A percentile compares a stretch with the other conserved stretches of the same genome.
Conservation (phyloP, 2,329 filamentous ascomycete species). For the Cercospora sp. region DNA sequence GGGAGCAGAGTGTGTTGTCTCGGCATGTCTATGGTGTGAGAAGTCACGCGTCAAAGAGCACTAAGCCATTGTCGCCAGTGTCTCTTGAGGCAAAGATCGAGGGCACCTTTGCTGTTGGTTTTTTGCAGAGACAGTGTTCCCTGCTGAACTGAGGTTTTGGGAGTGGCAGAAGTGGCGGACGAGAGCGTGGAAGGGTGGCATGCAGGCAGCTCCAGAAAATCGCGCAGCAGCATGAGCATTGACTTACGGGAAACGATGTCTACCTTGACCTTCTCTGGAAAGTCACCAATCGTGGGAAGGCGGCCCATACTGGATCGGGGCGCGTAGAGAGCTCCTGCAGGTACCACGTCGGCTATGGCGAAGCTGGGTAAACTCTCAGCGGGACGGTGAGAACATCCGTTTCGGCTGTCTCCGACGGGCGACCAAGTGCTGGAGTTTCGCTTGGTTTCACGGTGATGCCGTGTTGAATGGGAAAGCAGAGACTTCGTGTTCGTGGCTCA, state of each 20-base stretch:
- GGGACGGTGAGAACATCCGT: not conserved
- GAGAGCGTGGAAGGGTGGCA: not conserved
- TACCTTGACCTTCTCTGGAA: slow-evolving; percentile 43
- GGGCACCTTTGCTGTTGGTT: not conserved
- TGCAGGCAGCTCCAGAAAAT: not conserved
- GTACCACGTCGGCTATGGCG: not conserved
- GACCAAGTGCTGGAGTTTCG: too few relatives aligned
- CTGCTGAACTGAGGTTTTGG: not conserved
- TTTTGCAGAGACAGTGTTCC: not conserved
- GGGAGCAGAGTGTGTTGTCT: not conserved
- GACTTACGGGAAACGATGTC: slow-evolving; percentile 50
- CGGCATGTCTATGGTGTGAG: not conserved
- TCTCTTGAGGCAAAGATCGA: too few relatives aligned
- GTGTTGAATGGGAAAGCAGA: not conserved
- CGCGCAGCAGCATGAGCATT: not conserved
- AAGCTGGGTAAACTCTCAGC: slow-evolving; percentile 1
- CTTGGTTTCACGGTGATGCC: not conserved
- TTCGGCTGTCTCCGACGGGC: not conserved
- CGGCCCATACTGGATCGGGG: slow-evolving; percentile 37
- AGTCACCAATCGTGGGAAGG: slow-evolving; percentile 47
- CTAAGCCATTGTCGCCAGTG: too few relatives aligned
- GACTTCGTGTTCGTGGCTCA: not conserved
- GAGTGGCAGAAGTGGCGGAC: not conserved
- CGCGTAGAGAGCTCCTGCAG: slow-evolving; percentile 15
- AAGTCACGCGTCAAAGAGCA: not conserved